Evolutionary conservation across 1,284 basidiomycete genomes (phyloP), one percentile per base, ranked within the genome.

Genomic region (Xerocomus minutiporus): DNA sequence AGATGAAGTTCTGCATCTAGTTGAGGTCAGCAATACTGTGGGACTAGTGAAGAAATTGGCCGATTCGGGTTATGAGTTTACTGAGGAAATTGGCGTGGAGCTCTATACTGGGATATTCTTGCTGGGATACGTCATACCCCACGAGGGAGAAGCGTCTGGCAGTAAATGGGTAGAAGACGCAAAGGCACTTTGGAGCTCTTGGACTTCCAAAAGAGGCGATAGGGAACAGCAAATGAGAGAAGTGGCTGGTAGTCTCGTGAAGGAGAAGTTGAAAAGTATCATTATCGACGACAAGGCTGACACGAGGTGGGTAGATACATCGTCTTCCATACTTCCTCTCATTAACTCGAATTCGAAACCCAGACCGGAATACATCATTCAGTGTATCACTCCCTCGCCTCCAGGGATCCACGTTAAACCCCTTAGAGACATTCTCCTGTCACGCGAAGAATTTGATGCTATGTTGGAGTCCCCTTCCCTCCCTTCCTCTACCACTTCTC

Each of bases 401-500:
- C 67, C 66, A 25, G 71, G 71, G 15, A 53, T 75, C 31, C 48
- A 58, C 2, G 52, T 74, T 26, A 64, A 77, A 7, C 58, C 75
- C 13, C 55, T 81, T 7, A 43, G 55, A 5, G 82, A 84, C 25
- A 67, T 87, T 25, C 75, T 88, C 55, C 84, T 83, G 1, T 66
- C 76, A 1, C 63, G 62, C n/a, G 59, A 64, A 0, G 72, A 75
- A 44, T 69, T 88, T 8, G 75, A 82, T 34, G 55, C 57, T 1
- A 73, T 81, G 68, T 72, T 88, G 1, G 66, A 72, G 17, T 67
- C 53, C 0, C 29, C 51, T 38, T 60, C 54, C 4, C 68, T 86
- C 15, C 73, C 79, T 2, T 64, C 76, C 0, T 73, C 77, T 17
- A 74, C 81, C 0, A 71, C 79, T 15, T 75, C 84, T 55, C 62